These are phyloP conservation scores for Lachnellula willkommii DNA, from an alignment of 2,329 filamentous ascomycete genomes.

Conservation along the genomic window DNA sequence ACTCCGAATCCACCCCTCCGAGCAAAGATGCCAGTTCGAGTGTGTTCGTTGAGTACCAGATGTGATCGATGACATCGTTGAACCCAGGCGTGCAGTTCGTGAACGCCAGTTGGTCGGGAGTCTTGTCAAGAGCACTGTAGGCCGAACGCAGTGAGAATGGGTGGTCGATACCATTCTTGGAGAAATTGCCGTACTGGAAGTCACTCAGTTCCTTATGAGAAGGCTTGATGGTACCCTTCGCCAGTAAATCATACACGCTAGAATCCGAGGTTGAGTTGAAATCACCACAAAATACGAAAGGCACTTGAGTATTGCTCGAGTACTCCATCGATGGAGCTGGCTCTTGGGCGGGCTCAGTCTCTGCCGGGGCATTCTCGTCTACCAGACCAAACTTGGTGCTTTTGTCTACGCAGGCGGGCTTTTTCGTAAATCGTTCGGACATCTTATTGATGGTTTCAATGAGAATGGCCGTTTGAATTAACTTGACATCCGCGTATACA, in stretches of 20 bases:
- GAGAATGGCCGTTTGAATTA: slow-evolving; percentile 90
- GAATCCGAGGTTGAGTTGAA: slow-evolving; percentile 89
- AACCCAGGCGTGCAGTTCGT: slow-evolving; percentile 98
- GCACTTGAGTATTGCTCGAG: slow-evolving; percentile 77
- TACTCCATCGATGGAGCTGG: slow-evolving; percentile 84
- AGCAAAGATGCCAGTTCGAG: slow-evolving; percentile 62
- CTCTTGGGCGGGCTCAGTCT: slow-evolving; percentile 53
- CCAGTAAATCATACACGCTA: slow-evolving; percentile 85
- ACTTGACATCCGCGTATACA: slow-evolving; percentile 84
- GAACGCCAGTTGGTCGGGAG: slow-evolving; percentile 79
- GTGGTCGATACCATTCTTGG: slow-evolving; percentile 84
- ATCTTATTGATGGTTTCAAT: slow-evolving; percentile 88
- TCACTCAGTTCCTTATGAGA: slow-evolving; percentile 75
- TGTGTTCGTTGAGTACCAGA: slow-evolving; percentile 87
- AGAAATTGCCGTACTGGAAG: slow-evolving; percentile 89
- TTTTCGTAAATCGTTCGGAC: slow-evolving; percentile 77
- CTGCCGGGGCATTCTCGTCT: slow-evolving; percentile 40
- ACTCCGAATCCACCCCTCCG: slow-evolving; percentile 65
- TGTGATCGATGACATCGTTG: slow-evolving; percentile 87
- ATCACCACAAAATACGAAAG: slow-evolving; percentile 86
- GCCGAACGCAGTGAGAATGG: slow-evolving; percentile 90
- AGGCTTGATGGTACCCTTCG: slow-evolving; percentile 70
- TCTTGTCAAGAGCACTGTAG: slow-evolving; percentile 75
- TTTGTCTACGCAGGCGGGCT: slow-evolving; percentile 79
- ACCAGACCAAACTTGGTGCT: slow-evolving; percentile 27